Base-by-base conservation (phyloP, 345 rosid genomes). In the Balakata baccata region DNA sequence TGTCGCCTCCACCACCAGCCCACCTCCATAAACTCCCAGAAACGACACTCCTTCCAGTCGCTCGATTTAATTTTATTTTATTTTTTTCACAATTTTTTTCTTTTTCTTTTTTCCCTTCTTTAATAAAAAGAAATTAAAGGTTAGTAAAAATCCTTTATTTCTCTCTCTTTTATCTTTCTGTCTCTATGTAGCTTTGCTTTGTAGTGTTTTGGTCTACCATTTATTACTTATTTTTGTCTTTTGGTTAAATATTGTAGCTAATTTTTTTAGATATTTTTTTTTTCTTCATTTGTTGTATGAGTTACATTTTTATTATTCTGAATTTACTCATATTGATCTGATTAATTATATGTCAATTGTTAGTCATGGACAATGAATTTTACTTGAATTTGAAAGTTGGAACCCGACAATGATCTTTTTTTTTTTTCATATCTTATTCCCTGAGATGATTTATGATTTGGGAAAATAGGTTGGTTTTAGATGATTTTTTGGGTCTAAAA, bases 1-100 rank as follows among this genome's bases (percentile, higher is more conserved):
- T 93, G 98, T 93, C 98, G 89, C 73, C 85, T 83, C 92, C 81
- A 56, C 92, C 81, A 56, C 72, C 74, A 67, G 64, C 81, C 34
- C 63, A 63, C 20, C 80, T 52, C 71, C 62, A 12, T 58, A 11
- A 20, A 22, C 34, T 7, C 14, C 62, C 61, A 79, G 62, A 79
- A 76, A 75, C 82, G 78, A 85, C 83, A 80, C 83, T 52, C 59
- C n/a, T 43, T 71, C 64, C 38, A 2, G 25, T 25, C 34, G 34
- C 34, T 29, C 68, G 23, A 11, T 29, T 38, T 45, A 25, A n/a
- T n/a, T n/a, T n/a, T n/a, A n/a, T n/a, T n/a, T n/a, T n/a, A n/a
- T n/a, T n/a, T n/a, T n/a, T n/a, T n/a, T n/a, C n/a, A n/a, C n/a
- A n/a, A n/a, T 18, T 53, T 74, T 63, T 2, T 12, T 12, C 13